Evolutionary conservation across 129 eudicot genomes (phyloP).

Genomic region (Gnaphalium uliginosum): DNA sequence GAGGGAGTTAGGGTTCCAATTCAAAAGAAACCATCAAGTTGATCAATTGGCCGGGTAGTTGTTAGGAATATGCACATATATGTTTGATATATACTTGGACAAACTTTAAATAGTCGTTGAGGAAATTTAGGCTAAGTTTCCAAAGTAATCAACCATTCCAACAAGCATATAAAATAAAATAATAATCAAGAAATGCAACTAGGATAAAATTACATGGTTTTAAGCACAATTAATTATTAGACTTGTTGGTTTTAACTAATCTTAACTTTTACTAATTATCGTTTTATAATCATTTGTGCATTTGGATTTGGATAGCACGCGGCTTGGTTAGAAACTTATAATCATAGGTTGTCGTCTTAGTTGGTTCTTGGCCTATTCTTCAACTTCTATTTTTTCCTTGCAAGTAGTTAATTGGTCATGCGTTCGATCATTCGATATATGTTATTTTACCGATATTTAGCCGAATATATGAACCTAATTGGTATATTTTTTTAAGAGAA

Average conservation of each 20-base stretch:
- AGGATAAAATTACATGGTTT: constrained; percentile 17
- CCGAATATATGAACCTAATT: no score
- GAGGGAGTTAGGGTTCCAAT: constrained; percentile 23
- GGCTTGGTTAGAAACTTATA: not conserved
- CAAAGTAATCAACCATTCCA: constrained; percentile 21
- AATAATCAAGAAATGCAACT: constrained; percentile 26
- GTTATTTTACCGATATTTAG: no score
- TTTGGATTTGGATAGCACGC: not conserved
- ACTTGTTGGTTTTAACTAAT: constrained; percentile 22
- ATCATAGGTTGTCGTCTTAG: constrained; percentile 2
- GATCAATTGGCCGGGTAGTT: constrained; percentile 25
- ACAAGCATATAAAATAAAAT: constrained; percentile 11
- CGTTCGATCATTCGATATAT: no score
- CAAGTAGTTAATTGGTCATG: no score
- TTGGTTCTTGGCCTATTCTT: constrained; percentile 11
- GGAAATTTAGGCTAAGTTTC: constrained; percentile 19
- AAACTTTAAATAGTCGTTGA: constrained; percentile 23
- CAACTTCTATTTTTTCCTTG: not conserved
- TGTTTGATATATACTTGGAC: constrained; percentile 14
- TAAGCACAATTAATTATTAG: constrained; percentile 9
- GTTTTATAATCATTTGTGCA: not conserved
- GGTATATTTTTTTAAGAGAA: no score
- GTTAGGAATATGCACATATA: constrained; percentile 15
- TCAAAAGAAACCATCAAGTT: constrained; percentile 24
- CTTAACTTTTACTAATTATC: not conserved